These are phyloP conservation scores for Chalaropsis ovoidea DNA, from an alignment of 2,329 filamentous ascomycete species.

Conservation along the genomic window DNA sequence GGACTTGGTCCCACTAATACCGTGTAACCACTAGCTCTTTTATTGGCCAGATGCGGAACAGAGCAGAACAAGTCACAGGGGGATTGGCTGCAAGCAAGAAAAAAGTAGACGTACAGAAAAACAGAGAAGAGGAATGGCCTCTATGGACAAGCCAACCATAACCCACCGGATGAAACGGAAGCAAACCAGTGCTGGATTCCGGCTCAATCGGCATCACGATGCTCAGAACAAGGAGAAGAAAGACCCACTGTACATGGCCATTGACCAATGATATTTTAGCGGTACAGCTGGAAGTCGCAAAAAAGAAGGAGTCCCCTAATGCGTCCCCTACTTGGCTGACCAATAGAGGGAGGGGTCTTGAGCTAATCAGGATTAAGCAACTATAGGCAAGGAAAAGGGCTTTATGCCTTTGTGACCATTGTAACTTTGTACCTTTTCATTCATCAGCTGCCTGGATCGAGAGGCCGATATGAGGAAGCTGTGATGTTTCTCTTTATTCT, in stretches of 20 bases:
- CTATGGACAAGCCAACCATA: background rate
- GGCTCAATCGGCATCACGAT: background rate
- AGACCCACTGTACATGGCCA: background rate
- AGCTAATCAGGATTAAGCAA: constrained; percentile 12
- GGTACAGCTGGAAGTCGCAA: constrained; percentile 8
- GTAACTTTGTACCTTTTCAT: background rate
- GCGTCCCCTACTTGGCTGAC: background rate
- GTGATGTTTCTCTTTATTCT: constrained; percentile 3
- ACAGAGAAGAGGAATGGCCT: no score
- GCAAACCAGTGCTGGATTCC: background rate
- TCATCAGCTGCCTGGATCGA: background rate
- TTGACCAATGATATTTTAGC: constrained; percentile 4
- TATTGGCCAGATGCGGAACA: no score
- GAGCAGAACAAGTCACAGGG: no score
- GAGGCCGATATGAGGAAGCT: background rate
- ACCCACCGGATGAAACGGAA: background rate
- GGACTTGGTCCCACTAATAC: background rate
- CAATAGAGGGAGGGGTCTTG: background rate
- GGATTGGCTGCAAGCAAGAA: background rate
- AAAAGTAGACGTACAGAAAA: no score
- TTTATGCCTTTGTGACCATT: constrained; percentile 6
- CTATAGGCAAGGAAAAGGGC: constrained; percentile 1
- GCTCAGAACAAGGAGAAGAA: background rate
- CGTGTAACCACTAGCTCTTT: background rate
- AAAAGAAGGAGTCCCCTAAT: background rate